Evolutionary conservation across 2,329 filamentous ascomycete species (phyloP), one percentile per base, ranked within the genome.

Genomic region (Fusarium liriodendri): DNA sequence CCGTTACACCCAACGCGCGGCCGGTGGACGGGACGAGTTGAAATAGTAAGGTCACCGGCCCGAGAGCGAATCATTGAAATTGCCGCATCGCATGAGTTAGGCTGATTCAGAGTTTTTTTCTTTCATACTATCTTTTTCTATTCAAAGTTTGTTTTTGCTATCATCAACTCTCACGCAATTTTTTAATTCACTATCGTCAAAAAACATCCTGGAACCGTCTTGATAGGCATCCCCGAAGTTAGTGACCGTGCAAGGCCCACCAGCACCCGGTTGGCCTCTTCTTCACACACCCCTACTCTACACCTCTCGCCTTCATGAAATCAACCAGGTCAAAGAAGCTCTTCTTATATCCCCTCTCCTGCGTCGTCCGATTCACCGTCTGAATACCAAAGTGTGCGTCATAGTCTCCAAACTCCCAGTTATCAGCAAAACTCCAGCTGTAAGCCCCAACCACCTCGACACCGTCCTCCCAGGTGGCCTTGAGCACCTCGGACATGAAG

Each of bases 271-370:
- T n/a, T 50, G 25, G 25, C 45, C 45, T n/a, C 45, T 18, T 13
- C 8, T 50, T 16, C 5, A 52, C 16, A 52, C 47, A 29, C 16
- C 18, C 9, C 18, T 50, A 80, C 59, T 79, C 72, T 0, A 77
- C 77, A 1, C 78, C 78, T 1, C 79, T 75, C 0, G 79, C 76
- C 64, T 78, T 78, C 73, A 89, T 79, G 67, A 89, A 89, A 73
- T 89, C 87, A 18, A 89, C 86, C 73, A 87, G 77, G 63, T 90
- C 88, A 74, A 90, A 90, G 73, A 90, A 89, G 59, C 87, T 89
- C 82, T 88, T 88, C 81, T 90, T 90, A 62, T 86, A 90, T 42
- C 82, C 77, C 27, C 88, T 78, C 70, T 85, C 82, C 77, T 87
- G 84, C 5, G 85, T 88, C 4, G 87, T 89, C 5, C 84, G 81